Percentiles rank a stretch among this genome's conserved stretches.
phyloP scores from a whole-genome alignment of 208 protist genomes.

The Plasmodiophora brassicae region DNA sequence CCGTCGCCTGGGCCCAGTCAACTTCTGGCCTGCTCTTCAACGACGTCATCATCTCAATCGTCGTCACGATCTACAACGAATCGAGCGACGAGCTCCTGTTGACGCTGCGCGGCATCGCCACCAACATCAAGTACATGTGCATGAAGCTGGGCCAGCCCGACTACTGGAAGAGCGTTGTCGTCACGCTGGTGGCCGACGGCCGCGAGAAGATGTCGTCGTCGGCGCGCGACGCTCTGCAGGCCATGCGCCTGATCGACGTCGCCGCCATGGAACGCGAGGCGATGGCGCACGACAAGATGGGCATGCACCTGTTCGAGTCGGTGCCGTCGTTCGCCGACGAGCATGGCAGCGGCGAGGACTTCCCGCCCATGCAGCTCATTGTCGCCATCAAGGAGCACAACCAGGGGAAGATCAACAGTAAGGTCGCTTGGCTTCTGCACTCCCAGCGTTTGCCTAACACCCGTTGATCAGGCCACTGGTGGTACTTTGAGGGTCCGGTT shows the following conservation, averaged over 20 bases:
- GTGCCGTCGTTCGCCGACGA: neutral
- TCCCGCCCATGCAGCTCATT: neutral
- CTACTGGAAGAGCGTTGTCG: neutral
- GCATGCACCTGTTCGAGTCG: neutral
- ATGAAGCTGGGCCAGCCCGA: neutral
- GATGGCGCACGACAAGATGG: neutral
- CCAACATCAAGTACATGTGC: neutral
- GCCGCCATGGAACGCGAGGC: neutral
- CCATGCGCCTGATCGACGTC: neutral
- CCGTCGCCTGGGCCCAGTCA: neutral
- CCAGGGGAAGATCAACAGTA: constrained; percentile 4
- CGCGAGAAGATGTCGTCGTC: neutral
- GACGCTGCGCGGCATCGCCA: neutral
- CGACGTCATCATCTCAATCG: neutral
- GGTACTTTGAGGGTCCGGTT: too few relatives aligned
- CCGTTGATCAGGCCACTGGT: neutral
- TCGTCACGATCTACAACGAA: constrained; percentile 29
- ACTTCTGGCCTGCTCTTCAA: neutral
- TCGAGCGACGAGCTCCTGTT: neutral
- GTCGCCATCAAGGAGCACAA: neutral
- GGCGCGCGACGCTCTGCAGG: neutral
- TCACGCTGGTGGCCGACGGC: neutral
- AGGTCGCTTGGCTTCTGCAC: neutral
- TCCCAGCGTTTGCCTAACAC: neutral
- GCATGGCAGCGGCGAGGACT: neutral